Conservation (phyloP, 768 basidiomycete genomes). For the Lentinula lateritia region DNA sequence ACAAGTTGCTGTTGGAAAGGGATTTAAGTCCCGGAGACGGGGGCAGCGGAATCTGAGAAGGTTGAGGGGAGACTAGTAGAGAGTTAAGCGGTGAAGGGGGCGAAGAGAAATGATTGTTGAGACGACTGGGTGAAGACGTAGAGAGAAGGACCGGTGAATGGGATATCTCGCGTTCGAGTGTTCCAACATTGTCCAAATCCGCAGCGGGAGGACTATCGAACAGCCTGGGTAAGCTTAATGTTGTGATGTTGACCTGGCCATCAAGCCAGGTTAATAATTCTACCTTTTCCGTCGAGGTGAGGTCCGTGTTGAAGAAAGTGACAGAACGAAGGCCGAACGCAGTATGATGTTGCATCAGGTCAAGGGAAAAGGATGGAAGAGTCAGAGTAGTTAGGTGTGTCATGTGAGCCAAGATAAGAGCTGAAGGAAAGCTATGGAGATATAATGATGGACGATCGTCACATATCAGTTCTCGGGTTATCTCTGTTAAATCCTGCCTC, state of each 20-base stretch:
- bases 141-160: not conserved
- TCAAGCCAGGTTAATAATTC: slow-evolving; percentile 36
- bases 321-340: slow-evolving; percentile 35
- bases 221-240: slow-evolving; percentile 29
- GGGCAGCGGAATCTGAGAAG: slow-evolving; percentile 1
- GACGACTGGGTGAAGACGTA: not conserved
- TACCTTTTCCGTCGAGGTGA: slow-evolving; percentile 25
- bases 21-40: not conserved
- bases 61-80: not conserved
- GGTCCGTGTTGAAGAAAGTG: slow-evolving; percentile 28
- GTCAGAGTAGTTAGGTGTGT: slow-evolving; percentile 32
- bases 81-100: not conserved
- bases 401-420: slow-evolving; percentile 41
- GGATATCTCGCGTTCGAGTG: not conserved
- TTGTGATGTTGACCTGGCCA: slow-evolving; percentile 34
- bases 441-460: slow-evolving; percentile 14
- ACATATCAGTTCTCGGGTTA: slow-evolving; percentile 34
- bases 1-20: not conserved
- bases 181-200: not conserved
- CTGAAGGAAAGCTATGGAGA: slow-evolving; percentile 34
- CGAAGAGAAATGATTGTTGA: not conserved
- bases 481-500: slow-evolving; percentile 32
- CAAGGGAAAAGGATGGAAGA: slow-evolving; percentile 36
- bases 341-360: slow-evolving; percentile 35
- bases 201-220: not conserved